Evolutionary conservation across 2,329 filamentous ascomycete genomes (phyloP).

Genomic region (Sordariomycetes sp.): DNA sequence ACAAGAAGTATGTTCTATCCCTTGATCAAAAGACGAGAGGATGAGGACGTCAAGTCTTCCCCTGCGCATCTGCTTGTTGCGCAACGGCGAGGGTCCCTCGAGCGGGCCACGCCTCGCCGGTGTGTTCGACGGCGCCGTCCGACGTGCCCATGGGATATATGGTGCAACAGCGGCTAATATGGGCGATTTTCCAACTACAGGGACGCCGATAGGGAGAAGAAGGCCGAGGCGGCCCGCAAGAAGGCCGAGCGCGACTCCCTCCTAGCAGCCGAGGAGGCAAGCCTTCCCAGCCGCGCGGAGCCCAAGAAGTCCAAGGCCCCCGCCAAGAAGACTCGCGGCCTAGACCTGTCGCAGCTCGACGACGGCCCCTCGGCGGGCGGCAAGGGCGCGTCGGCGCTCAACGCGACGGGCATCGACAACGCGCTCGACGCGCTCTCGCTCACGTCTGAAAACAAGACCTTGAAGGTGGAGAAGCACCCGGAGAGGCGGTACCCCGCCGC

Average conservation of each 20-base stretch:
- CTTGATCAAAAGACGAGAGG: background rate
- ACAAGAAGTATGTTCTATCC: conserved; percentile 64
- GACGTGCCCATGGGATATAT: background rate
- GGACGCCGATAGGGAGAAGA: conserved; percentile 74
- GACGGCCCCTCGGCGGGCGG: conserved; percentile 28
- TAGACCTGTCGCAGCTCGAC: conserved; percentile 67
- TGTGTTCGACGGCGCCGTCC: background rate
- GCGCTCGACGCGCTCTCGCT: conserved; percentile 77
- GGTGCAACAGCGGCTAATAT: background rate
- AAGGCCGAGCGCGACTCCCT: conserved; percentile 86
- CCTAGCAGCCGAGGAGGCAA: conserved; percentile 69
- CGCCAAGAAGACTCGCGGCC: conserved; percentile 55
- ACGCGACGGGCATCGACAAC: conserved; percentile 83
- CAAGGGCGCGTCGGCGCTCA: conserved; percentile 32
- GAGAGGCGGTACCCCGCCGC: conserved; percentile 81
- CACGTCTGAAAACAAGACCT: conserved; percentile 29
- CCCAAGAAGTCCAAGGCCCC: conserved; percentile 58
- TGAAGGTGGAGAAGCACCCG: conserved; percentile 73
- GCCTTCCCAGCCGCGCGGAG: conserved; percentile 37
- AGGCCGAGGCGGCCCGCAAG: conserved; percentile 68
- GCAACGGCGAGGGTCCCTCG: no score
- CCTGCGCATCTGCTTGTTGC: background rate
- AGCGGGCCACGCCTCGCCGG: no score
- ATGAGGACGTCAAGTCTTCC: background rate
- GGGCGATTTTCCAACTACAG: conserved; percentile 28